These are phyloP conservation scores for Blastosporella zonata DNA, from an alignment of 1,284 basidiomycete genomes.

Conservation along the genomic window DNA sequence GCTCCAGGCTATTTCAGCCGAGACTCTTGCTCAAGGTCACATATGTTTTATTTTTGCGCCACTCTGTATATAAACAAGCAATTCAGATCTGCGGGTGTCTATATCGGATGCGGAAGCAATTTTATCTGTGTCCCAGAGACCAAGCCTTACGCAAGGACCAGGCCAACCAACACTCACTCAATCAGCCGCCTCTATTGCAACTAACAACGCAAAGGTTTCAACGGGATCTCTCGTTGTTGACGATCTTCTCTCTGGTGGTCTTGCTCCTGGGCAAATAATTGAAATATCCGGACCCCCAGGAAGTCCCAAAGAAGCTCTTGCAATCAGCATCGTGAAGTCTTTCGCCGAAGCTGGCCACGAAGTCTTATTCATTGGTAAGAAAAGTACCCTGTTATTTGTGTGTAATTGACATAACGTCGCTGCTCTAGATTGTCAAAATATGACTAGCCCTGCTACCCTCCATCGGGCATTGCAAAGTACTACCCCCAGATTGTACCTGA, in stretches of 20 bases:
- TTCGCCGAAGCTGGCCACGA: constrained; percentile 45
- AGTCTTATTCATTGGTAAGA: constrained; percentile 62
- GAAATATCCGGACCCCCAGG: constrained; percentile 77
- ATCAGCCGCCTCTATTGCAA: constrained; percentile 49
- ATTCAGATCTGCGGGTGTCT: constrained; percentile 46
- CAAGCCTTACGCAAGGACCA: constrained; percentile 18
- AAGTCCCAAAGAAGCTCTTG: constrained; percentile 55
- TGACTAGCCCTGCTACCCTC: constrained; percentile 50
- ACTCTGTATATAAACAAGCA: background rate
- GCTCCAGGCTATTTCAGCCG: constrained; percentile 34
- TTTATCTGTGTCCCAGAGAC: constrained; percentile 36
- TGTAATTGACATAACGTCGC: background rate
- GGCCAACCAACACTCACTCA: constrained; percentile 45
- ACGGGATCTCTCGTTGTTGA: constrained; percentile 54
- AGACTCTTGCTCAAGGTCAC: constrained; percentile 42
- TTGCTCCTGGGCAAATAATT: constrained; percentile 56
- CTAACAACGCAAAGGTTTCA: constrained; percentile 30
- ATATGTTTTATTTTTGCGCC: background rate
- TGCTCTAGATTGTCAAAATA: constrained; percentile 63
- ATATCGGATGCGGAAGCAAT: constrained; percentile 41
- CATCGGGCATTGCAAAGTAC: constrained; percentile 40
- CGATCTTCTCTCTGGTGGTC: constrained; percentile 55
- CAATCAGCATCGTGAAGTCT: constrained; percentile 43
- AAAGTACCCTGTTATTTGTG: background rate
- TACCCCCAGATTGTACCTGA: too few relatives aligned